phyloP scores from a whole-genome alignment of 306 rosid genomes.

The Glycine soja region DNA sequence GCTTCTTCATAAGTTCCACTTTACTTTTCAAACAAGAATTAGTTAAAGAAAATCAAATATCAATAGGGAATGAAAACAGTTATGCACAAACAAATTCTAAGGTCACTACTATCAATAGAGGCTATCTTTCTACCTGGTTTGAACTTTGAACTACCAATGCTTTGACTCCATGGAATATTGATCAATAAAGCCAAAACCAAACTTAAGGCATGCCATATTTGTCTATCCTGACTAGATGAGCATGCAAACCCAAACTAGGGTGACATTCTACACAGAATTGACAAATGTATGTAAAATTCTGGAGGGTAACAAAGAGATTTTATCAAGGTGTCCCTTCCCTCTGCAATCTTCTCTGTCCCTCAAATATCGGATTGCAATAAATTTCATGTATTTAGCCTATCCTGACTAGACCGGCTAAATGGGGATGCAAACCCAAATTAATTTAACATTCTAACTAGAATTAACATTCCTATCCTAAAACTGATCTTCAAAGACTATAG shows the following conservation, averaged over 20 bases:
- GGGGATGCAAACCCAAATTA: constrained; percentile 15
- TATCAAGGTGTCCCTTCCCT: constrained; percentile 10
- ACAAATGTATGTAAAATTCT: not conserved
- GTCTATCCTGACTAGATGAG: not conserved
- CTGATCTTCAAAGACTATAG: constrained; percentile 1
- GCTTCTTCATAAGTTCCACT: not conserved
- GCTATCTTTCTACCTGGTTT: not conserved
- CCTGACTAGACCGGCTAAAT: not conserved
- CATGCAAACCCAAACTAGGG: constrained; percentile 20
- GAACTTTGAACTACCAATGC: not conserved
- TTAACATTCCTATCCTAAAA: constrained; percentile 4
- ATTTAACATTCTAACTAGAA: not conserved
- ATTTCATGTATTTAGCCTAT: constrained; percentile 24
- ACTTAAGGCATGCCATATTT: constrained; percentile 10
- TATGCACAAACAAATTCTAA: constrained; percentile 3
- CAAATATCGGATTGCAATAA: not conserved
- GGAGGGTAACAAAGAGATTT: constrained; percentile 8
- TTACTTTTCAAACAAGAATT: constrained; percentile 16
- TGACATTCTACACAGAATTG: constrained; percentile 11
- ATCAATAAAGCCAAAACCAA: not conserved
- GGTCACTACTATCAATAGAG: not conserved
- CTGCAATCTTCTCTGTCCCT: not conserved
- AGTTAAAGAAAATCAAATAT: constrained; percentile 6
- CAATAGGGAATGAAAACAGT: constrained; percentile 10
- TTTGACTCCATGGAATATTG: not conserved